These are phyloP conservation scores for Stropharia rugosoannulata DNA, from an alignment of 768 basidiomycete species.

Conservation along the genomic window DNA sequence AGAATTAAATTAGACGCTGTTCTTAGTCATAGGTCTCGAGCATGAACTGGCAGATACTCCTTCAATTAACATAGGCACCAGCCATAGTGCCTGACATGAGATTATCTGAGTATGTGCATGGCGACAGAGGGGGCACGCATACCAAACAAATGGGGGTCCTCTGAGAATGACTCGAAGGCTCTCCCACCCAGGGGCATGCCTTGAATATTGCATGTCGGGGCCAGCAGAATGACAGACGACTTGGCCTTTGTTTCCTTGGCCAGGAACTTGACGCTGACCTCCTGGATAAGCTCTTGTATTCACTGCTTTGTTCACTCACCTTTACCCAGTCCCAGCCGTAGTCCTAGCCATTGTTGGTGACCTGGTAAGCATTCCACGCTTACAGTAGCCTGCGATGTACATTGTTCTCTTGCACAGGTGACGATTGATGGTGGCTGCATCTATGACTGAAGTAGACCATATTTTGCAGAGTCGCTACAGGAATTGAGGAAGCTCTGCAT, in stretches of 20 bases:
- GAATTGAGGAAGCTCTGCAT: no score
- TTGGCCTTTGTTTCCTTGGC: slow-evolving; percentile 67
- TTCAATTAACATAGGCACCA: slow-evolving; percentile 61
- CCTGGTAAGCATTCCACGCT: no score
- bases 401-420: no score
- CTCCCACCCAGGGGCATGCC: slow-evolving; percentile 60
- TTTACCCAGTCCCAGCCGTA: no score
- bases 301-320: no score
- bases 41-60: slow-evolving; percentile 58
- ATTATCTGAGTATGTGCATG: neutral
- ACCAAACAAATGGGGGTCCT: slow-evolving; percentile 70
- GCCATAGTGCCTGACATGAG: slow-evolving; percentile 49
- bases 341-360: no score
- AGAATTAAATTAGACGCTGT: neutral
- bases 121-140: neutral
- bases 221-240: slow-evolving; percentile 61
- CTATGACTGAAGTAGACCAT: no score
- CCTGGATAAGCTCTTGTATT: slow-evolving; percentile 48
- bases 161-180: slow-evolving; percentile 71
- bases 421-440: no score
- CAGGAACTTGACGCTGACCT: slow-evolving; percentile 59
- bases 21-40: neutral
- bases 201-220: slow-evolving; percentile 77
- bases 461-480: no score
- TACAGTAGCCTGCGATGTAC: no score